phyloP scores from a whole-genome alignment of 352 stramenopile species.

The Aphanomyces euteiches region DNA sequence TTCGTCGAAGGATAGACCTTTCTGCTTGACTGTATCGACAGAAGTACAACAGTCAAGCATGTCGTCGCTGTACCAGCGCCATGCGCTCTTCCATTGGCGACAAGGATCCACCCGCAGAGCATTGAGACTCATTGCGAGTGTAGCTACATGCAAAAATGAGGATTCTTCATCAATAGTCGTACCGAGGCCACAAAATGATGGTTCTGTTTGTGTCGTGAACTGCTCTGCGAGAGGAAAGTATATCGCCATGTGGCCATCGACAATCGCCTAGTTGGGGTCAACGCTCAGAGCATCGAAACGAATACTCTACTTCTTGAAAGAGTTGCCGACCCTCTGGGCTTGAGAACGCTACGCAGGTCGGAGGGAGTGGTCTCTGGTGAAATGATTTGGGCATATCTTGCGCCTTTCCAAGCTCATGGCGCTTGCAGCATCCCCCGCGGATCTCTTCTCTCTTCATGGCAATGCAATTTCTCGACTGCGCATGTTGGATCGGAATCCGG shows the following conservation, averaged over 20 bases:
- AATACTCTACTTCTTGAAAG: not conserved
- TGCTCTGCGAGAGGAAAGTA: constrained; percentile 92
- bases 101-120: constrained; percentile 70
- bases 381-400: not conserved
- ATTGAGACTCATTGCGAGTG: constrained; percentile 51
- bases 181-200: constrained; percentile 84
- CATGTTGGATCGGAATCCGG: too few relatives aligned
- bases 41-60: constrained; percentile 78
- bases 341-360: not conserved
- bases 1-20: constrained; percentile 63
- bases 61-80: constrained; percentile 82
- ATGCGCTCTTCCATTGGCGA: constrained; percentile 73
- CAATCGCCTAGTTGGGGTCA: not conserved
- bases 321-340: not conserved
- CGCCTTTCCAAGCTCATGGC: not conserved
- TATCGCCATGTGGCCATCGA: constrained; percentile 68
- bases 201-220: constrained; percentile 89
- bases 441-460: too few relatives aligned
- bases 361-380: not conserved
- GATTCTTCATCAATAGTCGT: constrained; percentile 27
- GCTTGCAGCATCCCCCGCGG: not conserved
- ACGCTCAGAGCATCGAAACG: too few relatives aligned
- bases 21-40: constrained; percentile 64
- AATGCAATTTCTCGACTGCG: too few relatives aligned
- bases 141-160: constrained; percentile 2